Evolutionary conservation across 345 rosid species (phyloP).

Genomic region (Citrus trifoliata): DNA sequence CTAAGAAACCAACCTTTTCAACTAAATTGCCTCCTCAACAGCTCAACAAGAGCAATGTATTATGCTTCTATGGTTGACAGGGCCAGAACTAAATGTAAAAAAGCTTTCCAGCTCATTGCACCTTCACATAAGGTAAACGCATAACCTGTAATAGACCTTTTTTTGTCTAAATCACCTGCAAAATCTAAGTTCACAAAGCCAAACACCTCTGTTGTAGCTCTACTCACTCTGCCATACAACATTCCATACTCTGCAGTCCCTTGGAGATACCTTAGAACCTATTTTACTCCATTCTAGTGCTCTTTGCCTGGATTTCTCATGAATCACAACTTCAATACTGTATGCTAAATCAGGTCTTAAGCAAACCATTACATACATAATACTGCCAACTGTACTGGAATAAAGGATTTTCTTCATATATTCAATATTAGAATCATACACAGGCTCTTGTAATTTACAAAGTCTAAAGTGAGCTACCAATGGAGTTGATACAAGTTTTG

Average conservation of each 20-base stretch:
- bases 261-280: no score
- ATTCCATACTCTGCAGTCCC: background rate
- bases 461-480: no score
- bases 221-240: background rate
- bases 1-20: background rate
- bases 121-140: background rate
- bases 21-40: background rate
- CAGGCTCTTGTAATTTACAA: fast-evolving
- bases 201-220: fast-evolving
- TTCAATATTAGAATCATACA: no score
- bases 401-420: no score
- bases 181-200: background rate
- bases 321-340: no score
- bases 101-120: background rate
- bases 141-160: background rate
- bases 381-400: fast-evolving
- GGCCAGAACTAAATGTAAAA: background rate
- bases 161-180: background rate
- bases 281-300: no score
- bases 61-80: background rate
- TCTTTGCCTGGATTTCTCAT: no score
- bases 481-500: background rate
- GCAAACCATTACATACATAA: no score
- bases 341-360: no score
- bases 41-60: background rate